Evolutionary conservation across 208 protist species (phyloP).

Genomic region (Acanthamoeba healyi): DNA sequence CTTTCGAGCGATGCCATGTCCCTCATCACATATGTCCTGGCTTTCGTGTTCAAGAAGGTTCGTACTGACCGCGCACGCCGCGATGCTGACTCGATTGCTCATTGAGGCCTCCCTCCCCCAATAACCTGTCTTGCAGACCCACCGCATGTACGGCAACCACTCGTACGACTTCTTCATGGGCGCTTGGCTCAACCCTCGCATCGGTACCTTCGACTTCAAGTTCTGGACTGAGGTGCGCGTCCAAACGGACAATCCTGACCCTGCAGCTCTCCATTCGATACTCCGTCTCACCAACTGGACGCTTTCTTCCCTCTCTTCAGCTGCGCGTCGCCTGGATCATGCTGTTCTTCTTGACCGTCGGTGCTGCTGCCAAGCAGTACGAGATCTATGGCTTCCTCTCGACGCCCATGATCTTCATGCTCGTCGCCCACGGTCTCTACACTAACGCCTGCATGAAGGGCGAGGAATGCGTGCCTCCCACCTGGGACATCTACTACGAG

Average conservation of each 20-base stretch:
- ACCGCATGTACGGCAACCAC: slow-evolving; percentile 93
- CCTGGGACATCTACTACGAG: slow-evolving; percentile 97
- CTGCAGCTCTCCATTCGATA: too few species aligned
- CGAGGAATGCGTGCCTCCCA: slow-evolving; percentile 95
- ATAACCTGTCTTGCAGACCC: slow-evolving; percentile 76
- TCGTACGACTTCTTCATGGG: slow-evolving; percentile 98
- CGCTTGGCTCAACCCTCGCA: slow-evolving; percentile 85
- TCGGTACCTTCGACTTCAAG: slow-evolving; percentile 96
- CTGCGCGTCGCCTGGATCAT: slow-evolving; percentile 95
- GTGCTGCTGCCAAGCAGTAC: slow-evolving; percentile 93
- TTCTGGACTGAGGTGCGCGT: slow-evolving; percentile 91
- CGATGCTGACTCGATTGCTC: too few species aligned
- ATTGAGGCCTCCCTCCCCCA: not conserved
- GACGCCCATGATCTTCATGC: slow-evolving; percentile 94
- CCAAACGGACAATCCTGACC: too few species aligned
- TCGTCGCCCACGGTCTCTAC: slow-evolving; percentile 95
- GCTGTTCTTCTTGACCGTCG: slow-evolving; percentile 95
- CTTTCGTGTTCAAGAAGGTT: slow-evolving; percentile 45
- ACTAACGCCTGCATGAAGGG: slow-evolving; percentile 95
- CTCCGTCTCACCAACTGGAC: not conserved
- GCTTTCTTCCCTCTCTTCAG: slow-evolving; percentile 55
- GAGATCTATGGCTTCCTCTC: slow-evolving; percentile 91
- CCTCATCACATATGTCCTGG: slow-evolving; percentile 32
- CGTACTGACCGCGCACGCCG: too few species aligned
- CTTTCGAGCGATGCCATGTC: slow-evolving; percentile 12